phyloP scores from a whole-genome alignment of 805 yeast genomes.

The Starmerella floricola region DNA sequence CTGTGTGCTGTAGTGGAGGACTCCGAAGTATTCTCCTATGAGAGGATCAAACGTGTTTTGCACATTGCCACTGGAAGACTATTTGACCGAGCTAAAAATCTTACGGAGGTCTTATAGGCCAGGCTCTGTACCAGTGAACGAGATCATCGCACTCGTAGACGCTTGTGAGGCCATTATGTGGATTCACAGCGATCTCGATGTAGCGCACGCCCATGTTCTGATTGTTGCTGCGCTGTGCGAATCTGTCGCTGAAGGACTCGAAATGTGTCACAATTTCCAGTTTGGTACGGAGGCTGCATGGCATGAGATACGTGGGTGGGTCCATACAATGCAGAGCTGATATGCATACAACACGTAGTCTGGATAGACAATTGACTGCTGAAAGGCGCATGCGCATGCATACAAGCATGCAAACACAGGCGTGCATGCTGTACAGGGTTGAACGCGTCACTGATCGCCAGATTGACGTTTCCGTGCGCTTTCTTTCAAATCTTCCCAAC shows the following conservation, averaged over 20 bases:
- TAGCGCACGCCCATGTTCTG: neutral
- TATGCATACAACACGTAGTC: neutral
- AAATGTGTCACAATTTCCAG: neutral
- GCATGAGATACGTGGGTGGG: neutral
- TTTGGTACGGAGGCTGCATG: neutral
- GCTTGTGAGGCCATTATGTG: neutral
- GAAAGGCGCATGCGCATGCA: no score
- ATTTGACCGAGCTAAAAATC: neutral
- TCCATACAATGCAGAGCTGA: neutral
- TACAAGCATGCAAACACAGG: no score
- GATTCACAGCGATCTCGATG: neutral
- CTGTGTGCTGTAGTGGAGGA: no score
- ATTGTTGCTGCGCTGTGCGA: conserved; percentile 2
- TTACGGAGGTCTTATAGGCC: neutral
- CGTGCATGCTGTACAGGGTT: no score
- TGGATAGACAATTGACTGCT: no score
- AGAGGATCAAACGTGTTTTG: neutral
- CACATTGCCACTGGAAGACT: neutral
- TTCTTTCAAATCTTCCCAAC: conserved; percentile 58
- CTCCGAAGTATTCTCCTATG: no score
- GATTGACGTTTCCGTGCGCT: conserved; percentile 41
- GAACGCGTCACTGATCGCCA: neutral
- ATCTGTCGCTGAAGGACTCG: conserved; percentile 1
- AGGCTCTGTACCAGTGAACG: neutral
- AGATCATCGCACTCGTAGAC: neutral